Conservation (phyloP, 495 filamentous ascomycete genomes). For the Xylaria sp. region DNA sequence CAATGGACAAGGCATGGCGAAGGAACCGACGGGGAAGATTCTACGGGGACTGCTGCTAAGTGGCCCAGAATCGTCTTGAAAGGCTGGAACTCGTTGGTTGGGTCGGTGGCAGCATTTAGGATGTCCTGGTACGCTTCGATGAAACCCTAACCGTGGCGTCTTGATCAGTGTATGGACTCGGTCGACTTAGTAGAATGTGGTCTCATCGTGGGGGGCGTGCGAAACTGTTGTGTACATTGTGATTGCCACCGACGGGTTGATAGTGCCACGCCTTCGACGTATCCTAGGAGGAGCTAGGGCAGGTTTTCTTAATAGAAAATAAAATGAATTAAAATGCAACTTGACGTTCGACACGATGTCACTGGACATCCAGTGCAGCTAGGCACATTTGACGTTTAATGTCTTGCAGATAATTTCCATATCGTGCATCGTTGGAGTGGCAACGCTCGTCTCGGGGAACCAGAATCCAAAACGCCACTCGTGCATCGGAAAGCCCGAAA, state of each 20-base stretch:
- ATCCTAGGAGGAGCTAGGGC: neutral
- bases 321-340: neutral
- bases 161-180: slow-evolving; percentile 11
- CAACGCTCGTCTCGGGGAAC: neutral
- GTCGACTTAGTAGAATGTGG: neutral
- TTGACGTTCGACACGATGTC: neutral
- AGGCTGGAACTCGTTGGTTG: slow-evolving; percentile 42
- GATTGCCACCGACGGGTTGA: slow-evolving; percentile 1
- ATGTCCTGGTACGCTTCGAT: slow-evolving; percentile 61
- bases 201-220: neutral
- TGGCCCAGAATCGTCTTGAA: slow-evolving; percentile 53
- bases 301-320: neutral
- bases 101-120: slow-evolving; percentile 47
- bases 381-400: neutral
- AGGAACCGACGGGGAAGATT: slow-evolving; percentile 37
- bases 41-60: slow-evolving; percentile 42
- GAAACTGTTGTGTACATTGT: slow-evolving; percentile 4
- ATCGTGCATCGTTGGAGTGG: neutral
- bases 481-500: slow-evolving; percentile 1
- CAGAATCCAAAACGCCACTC: neutral
- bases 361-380: neutral
- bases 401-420: neutral
- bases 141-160: slow-evolving; percentile 54
- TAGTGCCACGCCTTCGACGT: neutral
- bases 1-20: slow-evolving; percentile 50